Evolutionary conservation across 1,284 basidiomycete species (phyloP), one percentile per base, ranked within the genome.

Genomic region (Phaffia rhodozyma): DNA sequence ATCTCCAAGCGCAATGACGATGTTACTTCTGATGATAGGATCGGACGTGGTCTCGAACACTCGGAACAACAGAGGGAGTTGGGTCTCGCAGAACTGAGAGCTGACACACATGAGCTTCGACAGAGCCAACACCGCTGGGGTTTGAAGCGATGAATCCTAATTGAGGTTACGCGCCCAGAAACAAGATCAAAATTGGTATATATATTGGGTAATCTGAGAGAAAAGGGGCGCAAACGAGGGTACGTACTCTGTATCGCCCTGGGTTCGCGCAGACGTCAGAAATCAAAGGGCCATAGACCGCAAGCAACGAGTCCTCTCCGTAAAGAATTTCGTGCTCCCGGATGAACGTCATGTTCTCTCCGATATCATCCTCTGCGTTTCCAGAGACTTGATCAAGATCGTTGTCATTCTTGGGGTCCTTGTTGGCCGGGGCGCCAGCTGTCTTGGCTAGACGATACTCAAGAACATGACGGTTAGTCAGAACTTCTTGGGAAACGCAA

Each of bases 21-120:
- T 90, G 75, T 97, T 98, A 72, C 88, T 89, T 16, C 92, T 84
- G 63, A 97, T 89, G 67, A 87, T 86, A 0, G 91, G 81, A 71
- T 96, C 91, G 70, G 83, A 85, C 11, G 91, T 91, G 0, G 86
- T 90, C 73, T 97, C 89, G 56, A 97, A 83, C 67, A 97, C 86
- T 74, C 89, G 91, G 82, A 97, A 94, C 21, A 98, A 81, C 20
- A 98, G 78, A 32, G 84, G 82, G 65, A 97, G 84, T 73, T 97
- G 84, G 58, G 84, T 79, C 71, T 97, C 93, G 76, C 96, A 98
- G 77, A 94, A 98, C 68, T 87, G 82, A 0, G 89, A 86, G 70
- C 89, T 92, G 67, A 98, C 86, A 73, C 94, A 98, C 74, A 98
- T 89, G 77, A 98, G 88, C 77, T 97, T 98, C 78, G 89, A 90